These are phyloP conservation scores for Phyllosticta ampelicida DNA, from an alignment of 2,329 filamentous ascomycete genomes.

Conservation along the genomic window DNA sequence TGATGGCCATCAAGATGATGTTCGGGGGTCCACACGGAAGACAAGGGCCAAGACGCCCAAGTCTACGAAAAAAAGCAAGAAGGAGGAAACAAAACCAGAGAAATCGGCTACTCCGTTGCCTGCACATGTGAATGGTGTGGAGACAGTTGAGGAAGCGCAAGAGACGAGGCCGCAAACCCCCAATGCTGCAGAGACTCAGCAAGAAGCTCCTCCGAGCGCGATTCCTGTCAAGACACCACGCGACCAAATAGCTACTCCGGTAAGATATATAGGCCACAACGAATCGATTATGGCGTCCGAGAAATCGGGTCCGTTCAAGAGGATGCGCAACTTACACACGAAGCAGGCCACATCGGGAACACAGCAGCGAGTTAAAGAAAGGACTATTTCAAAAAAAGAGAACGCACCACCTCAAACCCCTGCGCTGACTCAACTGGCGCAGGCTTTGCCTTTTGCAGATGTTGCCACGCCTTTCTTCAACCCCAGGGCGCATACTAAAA, in stretches of 20 bases:
- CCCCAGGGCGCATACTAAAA: neutral
- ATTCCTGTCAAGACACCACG: slow-evolving; percentile 3
- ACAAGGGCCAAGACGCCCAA: neutral
- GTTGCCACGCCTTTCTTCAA: slow-evolving; percentile 8
- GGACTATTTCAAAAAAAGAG: neutral
- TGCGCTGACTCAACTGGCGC: neutral
- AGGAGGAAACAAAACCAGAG: neutral
- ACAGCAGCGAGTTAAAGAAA: neutral
- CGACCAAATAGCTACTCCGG: neutral
- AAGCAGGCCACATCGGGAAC: neutral
- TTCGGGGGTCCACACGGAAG: neutral
- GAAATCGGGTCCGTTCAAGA: neutral
- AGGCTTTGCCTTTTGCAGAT: slow-evolving; percentile 1
- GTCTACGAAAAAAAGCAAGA: neutral
- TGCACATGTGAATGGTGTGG: neutral
- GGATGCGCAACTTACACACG: neutral
- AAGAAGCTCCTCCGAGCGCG: neutral
- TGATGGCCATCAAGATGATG: neutral
- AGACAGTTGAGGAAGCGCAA: slow-evolving; percentile 24
- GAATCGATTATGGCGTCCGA: neutral
- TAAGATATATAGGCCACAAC: neutral
- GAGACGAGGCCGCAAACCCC: slow-evolving; percentile 1
- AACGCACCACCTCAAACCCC: slow-evolving; percentile 1
- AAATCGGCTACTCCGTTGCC: neutral
- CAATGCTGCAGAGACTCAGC: neutral